A percentile compares a stretch with the other conserved stretches of the same genome.
phyloP scores from a whole-genome alignment of 2,329 filamentous ascomycete genomes.

The Moelleriella libera region DNA sequence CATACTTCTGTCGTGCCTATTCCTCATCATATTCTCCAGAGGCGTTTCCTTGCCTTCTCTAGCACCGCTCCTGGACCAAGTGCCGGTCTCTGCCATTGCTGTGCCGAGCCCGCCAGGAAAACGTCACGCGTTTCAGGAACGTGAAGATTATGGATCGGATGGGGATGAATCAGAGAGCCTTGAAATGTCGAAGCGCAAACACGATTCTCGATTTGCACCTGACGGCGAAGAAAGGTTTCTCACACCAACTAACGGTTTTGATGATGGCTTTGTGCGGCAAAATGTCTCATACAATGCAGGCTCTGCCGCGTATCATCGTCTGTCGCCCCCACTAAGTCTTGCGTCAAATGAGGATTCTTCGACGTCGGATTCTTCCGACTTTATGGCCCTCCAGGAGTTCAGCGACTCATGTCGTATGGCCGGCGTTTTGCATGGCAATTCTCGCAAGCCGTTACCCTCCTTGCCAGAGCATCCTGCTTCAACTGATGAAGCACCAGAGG shows the following conservation, averaged over 20 bases:
- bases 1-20: constrained; percentile 72
- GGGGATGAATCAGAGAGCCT: too few species aligned
- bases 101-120: constrained; percentile 7
- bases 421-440: constrained; percentile 6
- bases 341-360: constrained; percentile 6
- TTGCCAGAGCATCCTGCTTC: constrained; percentile 11
- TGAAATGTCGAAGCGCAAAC: too few species aligned
- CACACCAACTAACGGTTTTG: background rate
- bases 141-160: background rate
- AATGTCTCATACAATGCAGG: background rate
- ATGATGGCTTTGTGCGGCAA: background rate
- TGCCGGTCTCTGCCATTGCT: constrained; percentile 8
- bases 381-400: background rate
- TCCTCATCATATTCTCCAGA: constrained; percentile 69
- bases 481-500: background rate
- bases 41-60: constrained; percentile 25
- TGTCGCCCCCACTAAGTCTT: constrained; percentile 14
- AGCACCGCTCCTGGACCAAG: constrained; percentile 14
- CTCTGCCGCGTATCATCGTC: constrained; percentile 8
- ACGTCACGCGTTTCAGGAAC: constrained; percentile 2
- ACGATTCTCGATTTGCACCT: too few species aligned
- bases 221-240: background rate
- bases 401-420: background rate
- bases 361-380: constrained; percentile 2
- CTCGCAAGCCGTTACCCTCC: constrained; percentile 26